These are phyloP conservation scores for Colletotrichum camelliae DNA, from an alignment of 2,329 filamentous ascomycete genomes.

Conservation along the genomic window DNA sequence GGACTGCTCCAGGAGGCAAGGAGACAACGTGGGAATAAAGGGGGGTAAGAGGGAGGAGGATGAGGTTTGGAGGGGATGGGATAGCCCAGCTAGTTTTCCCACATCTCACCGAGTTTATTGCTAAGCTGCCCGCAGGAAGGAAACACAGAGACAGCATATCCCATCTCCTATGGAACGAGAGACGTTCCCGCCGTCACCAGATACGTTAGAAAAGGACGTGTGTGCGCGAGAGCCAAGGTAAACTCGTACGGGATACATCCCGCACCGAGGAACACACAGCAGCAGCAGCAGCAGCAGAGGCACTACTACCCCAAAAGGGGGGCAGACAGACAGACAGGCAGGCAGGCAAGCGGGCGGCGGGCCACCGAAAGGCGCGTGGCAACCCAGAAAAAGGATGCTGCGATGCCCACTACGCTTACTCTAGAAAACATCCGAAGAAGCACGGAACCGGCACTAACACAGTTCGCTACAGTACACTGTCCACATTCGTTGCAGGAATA, in stretches of 20 bases:
- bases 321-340: background rate
- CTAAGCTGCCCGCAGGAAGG: background rate
- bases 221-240: background rate
- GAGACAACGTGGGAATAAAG: background rate
- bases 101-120: background rate
- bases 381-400: background rate
- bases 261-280: background rate
- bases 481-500: background rate
- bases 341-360: background rate
- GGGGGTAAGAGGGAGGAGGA: background rate
- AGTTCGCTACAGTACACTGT: conserved; percentile 7
- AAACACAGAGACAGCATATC: background rate
- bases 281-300: background rate
- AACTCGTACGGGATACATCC: background rate
- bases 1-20: background rate
- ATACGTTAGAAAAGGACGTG: background rate
- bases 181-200: background rate
- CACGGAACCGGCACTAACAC: background rate
- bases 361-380: background rate
- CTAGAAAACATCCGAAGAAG: conserved; percentile 4
- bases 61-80: background rate
- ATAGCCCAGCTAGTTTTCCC: background rate
- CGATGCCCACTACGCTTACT: background rate
- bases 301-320: background rate
- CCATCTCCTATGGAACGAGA: background rate